Conservation (phyloP, 1,284 basidiomycete species). For the Moniliophthora roreri region DNA sequence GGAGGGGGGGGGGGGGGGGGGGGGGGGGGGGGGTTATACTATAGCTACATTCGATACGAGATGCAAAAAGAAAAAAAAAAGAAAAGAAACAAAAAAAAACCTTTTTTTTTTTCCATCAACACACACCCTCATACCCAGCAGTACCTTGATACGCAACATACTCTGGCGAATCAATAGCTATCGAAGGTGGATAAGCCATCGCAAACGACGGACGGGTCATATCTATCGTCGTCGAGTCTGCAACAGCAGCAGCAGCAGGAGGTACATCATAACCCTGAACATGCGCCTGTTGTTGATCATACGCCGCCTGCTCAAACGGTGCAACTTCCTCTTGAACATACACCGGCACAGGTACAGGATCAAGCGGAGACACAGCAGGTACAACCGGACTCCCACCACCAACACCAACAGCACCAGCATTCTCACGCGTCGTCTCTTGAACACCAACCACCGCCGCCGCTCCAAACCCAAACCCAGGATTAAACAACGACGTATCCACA, state of each 20-base stretch:
- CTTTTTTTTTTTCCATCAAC: too few relatives aligned
- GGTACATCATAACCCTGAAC: too few relatives aligned
- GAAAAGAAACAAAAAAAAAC: neutral
- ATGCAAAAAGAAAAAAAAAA: neutral
- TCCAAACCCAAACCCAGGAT: constrained; percentile 23
- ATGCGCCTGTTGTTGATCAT: neutral
- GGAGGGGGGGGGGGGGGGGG: too few relatives aligned
- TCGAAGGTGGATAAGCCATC: neutral
- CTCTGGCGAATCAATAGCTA: neutral
- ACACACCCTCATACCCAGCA: neutral
- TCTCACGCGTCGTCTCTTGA: neutral
- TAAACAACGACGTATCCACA: constrained; percentile 49
- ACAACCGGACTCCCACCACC: neutral
- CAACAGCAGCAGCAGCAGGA: too few relatives aligned
- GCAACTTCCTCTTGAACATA: neutral
- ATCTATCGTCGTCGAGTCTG: neutral
- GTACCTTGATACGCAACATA: neutral
- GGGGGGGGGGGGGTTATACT: neutral
- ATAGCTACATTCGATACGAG: neutral
- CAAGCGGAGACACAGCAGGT: neutral
- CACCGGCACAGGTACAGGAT: neutral
- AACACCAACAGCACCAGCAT: too few relatives aligned
- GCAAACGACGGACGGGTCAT: neutral
- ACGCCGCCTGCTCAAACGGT: neutral
- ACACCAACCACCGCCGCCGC: too few relatives aligned